Evolutionary conservation across 2,329 filamentous ascomycete genomes (phyloP), one percentile per base, ranked within the genome.

Genomic region (Ramularia collo-cygni): DNA sequence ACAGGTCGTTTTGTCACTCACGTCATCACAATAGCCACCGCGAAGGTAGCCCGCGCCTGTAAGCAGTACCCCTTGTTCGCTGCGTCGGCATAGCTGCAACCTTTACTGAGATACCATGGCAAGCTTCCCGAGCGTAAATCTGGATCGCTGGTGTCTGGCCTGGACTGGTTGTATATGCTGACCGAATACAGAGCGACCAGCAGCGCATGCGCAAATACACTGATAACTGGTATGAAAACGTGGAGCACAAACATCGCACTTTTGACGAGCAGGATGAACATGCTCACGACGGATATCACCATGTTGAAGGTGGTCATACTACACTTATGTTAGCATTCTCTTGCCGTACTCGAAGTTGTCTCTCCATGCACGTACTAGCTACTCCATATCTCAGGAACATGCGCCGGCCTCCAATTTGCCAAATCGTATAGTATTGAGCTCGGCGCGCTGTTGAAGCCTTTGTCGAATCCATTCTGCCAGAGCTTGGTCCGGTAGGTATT

Each of bases 271-370:
- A 86, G 74, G 59, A 87, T 71, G 68, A 90, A 90, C 60, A 85
- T 81, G 42, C 78, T 80, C 38, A 87, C 69, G 50, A 90, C 75
- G 27, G 83, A 82, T 51, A 88, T 81, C 57, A 81, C 81, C 51
- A 88, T 77, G 56, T 89, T 87, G 66, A 76, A 86, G 52, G 81
- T 71, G 34, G 84, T 87, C 47, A 86, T 69, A 40, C 84, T 89
- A 56, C 19, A 13, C 13, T 7, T 34, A 18, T n/a, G 34, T 48
- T 42, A 50, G 44, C n/a, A n/a, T n/a, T n/a, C n/a, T n/a, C n/a
- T n/a, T n/a, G n/a, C n/a, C n/a, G n/a, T n/a, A n/a, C n/a, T n/a
- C n/a, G n/a, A n/a, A n/a, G n/a, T n/a, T n/a, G n/a, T n/a, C n/a
- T n/a, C n/a, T n/a, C n/a, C n/a, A n/a, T n/a, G 34, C 28, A 75